These are phyloP conservation scores for Santalum album DNA, from an alignment of 164 flowering plant genomes.

Conservation along the genomic window DNA sequence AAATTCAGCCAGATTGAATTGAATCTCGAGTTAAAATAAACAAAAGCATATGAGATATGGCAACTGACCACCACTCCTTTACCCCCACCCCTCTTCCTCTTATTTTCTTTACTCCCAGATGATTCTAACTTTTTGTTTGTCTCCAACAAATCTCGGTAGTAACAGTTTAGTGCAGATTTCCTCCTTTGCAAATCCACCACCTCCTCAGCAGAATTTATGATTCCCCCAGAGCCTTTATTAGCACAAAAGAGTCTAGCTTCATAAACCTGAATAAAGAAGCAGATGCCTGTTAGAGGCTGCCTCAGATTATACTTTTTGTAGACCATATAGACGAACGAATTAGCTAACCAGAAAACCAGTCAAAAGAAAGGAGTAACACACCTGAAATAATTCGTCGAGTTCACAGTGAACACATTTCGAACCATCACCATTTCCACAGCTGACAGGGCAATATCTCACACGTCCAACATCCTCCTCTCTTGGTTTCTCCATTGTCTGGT, in stretches of 20 bases:
- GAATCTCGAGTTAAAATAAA: neutral
- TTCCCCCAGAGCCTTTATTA: slow-evolving; percentile 48
- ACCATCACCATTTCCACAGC: slow-evolving; percentile 57
- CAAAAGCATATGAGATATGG: neutral
- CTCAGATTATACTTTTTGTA: neutral
- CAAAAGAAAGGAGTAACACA: slow-evolving; percentile 13
- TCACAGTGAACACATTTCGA: slow-evolving; percentile 73
- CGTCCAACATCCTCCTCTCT: slow-evolving; percentile 69
- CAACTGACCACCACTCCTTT: slow-evolving; percentile 60
- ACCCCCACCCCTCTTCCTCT: slow-evolving; percentile 44
- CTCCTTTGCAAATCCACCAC: slow-evolving; percentile 68
- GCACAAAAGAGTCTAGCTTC: slow-evolving; percentile 82
- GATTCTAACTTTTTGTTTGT: slow-evolving; percentile 27
- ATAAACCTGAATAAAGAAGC: slow-evolving; percentile 43
- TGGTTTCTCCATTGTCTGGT: slow-evolving; percentile 81
- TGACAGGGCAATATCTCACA: slow-evolving; percentile 62
- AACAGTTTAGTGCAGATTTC: slow-evolving; percentile 55
- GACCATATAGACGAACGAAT: neutral
- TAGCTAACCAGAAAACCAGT: neutral
- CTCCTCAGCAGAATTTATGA: slow-evolving; percentile 71
- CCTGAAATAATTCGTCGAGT: slow-evolving; percentile 79
- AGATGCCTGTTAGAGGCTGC: neutral
- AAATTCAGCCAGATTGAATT: neutral
- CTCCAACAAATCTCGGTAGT: slow-evolving; percentile 41
- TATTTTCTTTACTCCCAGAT: slow-evolving; percentile 20